phyloP scores from a whole-genome alignment of 2,329 filamentous ascomycete species.

The Cladobotryum mycophilum region DNA sequence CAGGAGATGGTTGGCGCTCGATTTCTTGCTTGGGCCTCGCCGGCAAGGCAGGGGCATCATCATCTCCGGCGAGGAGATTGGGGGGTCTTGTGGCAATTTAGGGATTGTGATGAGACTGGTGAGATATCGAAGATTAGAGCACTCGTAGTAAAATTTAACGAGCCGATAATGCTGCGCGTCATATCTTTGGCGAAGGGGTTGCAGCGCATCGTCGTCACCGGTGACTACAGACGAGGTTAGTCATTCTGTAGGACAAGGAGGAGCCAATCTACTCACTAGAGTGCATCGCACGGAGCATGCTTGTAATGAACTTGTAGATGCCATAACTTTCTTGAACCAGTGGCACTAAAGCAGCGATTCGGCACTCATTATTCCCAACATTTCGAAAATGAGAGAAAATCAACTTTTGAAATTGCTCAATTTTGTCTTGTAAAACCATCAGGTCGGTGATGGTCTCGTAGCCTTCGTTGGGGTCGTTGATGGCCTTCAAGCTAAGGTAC shows the following conservation, averaged over 20 bases:
- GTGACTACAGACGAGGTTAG: constrained; percentile 52
- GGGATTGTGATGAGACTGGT: constrained; percentile 95
- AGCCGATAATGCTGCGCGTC: constrained; percentile 95
- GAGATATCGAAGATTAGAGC: constrained; percentile 92
- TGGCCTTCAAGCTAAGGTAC: constrained; percentile 95
- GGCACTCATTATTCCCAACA: constrained; percentile 90
- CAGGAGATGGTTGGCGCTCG: constrained; percentile 61
- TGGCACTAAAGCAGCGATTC: constrained; percentile 88
- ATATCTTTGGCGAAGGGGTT: constrained; percentile 81
- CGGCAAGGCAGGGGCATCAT: constrained; percentile 75
- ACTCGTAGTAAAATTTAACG: constrained; percentile 98
- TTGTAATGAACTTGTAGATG: constrained; percentile 99
- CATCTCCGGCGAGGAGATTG: constrained; percentile 79
- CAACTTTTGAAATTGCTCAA: constrained; percentile 96
- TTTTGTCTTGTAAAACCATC: constrained; percentile 95
- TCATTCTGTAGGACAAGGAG: neutral
- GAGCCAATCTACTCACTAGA: constrained; percentile 55
- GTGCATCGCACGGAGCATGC: constrained; percentile 98
- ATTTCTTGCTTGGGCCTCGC: constrained; percentile 71
- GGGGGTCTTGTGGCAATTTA: constrained; percentile 93
- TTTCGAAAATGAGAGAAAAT: constrained; percentile 95
- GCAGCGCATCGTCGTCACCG: constrained; percentile 86
- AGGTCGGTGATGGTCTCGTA: constrained; percentile 95
- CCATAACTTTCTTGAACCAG: constrained; percentile 97
- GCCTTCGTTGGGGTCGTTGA: constrained; percentile 97